Evolutionary conservation across 768 basidiomycete genomes (phyloP), one percentile per base, ranked within the genome.

Genomic region (Leucocoprinus sp.): DNA sequence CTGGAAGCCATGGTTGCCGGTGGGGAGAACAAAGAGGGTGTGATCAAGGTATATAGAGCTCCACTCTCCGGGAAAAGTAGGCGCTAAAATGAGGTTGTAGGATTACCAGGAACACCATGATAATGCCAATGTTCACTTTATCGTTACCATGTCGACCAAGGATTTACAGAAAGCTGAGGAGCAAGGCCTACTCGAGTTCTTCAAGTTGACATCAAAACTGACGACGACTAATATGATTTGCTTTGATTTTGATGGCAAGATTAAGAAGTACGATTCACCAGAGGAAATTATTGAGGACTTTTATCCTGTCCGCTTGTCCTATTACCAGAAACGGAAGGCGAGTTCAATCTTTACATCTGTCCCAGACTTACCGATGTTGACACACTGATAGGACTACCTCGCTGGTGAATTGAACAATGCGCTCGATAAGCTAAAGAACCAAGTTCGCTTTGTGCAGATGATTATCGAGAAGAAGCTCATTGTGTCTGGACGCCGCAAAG

Each of bases 101-200:
- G 93, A 98, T 60, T 99, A 92, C 68, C 91, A 90, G 64, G 96
- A 98, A 59, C 84, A 98, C 58, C 93, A 96, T 56, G 92, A 92
- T 57, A 95, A 92, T 50, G 72, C 81, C 52, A 85, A 91, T 44
- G 81, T 99, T 9, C 89, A 93, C 62, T 97, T 97, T 57, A 68
- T 86, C 23, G 61, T 99, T 22, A 80, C 75, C 19, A 85, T 98
- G 83, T 67, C 68, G 2, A 77, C 82, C 37, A 84, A 84, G 52
- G 83, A 84, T 49, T 75, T 96, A 52, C 75, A 86, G 53, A 87
- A 87, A 61, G 92, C 92, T 2, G 91, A 95, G 59, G 74, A 77
- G 50, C 90, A 96, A 58, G 95, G 95, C 2, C 66, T 99, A 24
- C 55, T 81, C 24, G 93, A 96, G 62, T 88, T 79, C 61, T 97